Conservation (phyloP, 495 filamentous ascomycete genomes). For the Penicillium mononematosum region DNA sequence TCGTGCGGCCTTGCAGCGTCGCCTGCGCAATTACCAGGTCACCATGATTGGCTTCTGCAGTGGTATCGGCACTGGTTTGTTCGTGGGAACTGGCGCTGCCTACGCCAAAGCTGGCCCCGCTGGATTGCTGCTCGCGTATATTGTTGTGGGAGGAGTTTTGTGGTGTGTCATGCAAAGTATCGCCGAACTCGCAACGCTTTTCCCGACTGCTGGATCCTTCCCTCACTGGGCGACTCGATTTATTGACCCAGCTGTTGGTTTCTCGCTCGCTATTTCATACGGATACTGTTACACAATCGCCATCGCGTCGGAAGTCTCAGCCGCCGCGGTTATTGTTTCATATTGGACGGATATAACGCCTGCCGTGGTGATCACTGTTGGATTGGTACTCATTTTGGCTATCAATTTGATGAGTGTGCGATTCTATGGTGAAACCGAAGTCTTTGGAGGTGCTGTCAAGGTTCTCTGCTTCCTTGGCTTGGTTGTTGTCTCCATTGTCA, state of each 20-base stretch:
- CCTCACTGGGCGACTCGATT: conserved; percentile 73
- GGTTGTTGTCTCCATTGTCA: conserved; percentile 64
- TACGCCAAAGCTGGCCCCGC: conserved; percentile 66
- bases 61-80: conserved; percentile 69
- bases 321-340: conserved; percentile 68
- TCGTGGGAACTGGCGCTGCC: conserved; percentile 69
- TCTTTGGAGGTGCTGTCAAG: conserved; percentile 70
- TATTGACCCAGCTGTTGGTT: conserved; percentile 66
- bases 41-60: conserved; percentile 43
- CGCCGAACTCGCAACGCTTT: conserved; percentile 73
- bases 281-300: conserved; percentile 59
- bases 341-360: conserved; percentile 58
- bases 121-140: conserved; percentile 66
- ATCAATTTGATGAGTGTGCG: conserved; percentile 69
- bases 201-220: conserved; percentile 71
- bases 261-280: conserved; percentile 58
- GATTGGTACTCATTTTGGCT: conserved; percentile 63
- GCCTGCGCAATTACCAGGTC: conserved; percentile 40
- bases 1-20: conserved; percentile 36
- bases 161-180: conserved; percentile 56
- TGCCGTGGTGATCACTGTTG: conserved; percentile 68
- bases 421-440: conserved; percentile 73
- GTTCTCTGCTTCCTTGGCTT: conserved; percentile 72
- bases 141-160: conserved; percentile 64
- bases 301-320: conserved; percentile 68